Evolutionary conservation across 2,329 filamentous ascomycete species (phyloP).

Genomic region (Capronia americana): DNA sequence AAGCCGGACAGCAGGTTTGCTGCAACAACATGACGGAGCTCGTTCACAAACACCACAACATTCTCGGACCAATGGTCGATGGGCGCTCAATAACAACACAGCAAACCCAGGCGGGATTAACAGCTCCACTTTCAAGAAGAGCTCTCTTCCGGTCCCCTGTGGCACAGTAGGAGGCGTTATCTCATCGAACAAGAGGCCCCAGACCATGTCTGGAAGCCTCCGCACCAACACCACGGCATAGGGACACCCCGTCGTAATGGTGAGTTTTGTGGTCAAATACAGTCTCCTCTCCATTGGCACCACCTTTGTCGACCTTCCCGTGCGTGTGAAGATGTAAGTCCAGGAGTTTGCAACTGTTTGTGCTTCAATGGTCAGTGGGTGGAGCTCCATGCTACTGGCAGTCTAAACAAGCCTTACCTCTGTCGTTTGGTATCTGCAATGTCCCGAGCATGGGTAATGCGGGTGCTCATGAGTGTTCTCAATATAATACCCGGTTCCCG

Average conservation of each 20-base stretch:
- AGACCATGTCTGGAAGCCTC: not conserved
- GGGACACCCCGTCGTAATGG: not conserved
- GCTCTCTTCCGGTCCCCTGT: not conserved
- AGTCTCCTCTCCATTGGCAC: not conserved
- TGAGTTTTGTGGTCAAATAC: not conserved
- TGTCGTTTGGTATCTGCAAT: not conserved
- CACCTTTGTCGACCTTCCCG: not conserved
- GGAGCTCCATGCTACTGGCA: not conserved
- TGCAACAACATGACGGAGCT: not conserved
- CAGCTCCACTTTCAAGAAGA: not conserved
- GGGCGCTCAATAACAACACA: not conserved
- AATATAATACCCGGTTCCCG: not conserved
- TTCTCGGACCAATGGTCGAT: not conserved
- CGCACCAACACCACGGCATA: not conserved
- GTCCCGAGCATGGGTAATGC: not conserved
- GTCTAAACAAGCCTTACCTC: not conserved
- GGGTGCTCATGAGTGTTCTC: not conserved
- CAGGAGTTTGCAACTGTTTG: not conserved
- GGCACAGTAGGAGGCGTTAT: too few relatives aligned
- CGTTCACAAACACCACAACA: not conserved
- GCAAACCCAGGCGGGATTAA: not conserved
- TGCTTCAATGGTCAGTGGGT: not conserved
- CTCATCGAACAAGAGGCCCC: too few relatives aligned
- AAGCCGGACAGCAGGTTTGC: not conserved
- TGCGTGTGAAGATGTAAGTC: not conserved